Evolutionary conservation across 1,284 basidiomycete genomes (phyloP), one percentile per base, ranked within the genome.

Genomic region (Hemileia vastatrix): DNA sequence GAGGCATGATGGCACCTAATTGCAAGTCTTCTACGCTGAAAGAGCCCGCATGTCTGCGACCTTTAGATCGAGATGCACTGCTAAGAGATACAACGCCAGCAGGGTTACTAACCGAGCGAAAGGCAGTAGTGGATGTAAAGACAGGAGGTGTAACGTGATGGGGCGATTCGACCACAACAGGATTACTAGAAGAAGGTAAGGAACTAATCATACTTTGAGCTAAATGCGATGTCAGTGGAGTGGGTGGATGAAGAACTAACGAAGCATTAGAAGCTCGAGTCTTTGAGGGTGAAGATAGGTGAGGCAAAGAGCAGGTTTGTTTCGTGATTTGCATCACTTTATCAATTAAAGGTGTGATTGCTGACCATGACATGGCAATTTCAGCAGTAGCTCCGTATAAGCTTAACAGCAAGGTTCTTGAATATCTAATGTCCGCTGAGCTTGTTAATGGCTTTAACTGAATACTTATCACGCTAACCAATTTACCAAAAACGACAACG

Each of bases 11-110:
- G 76, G 86, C 88, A 40, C 91, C 91, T 60, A 89, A 84, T 74
- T 93, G 86, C 1, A 95, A 86, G 73, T 95, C 91, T 72, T 90
- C 87, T 36, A 82, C 86, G 67, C 89, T 92, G 78, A 94, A 95
- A 0, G 90, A 94, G 4, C 91, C 91, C 1, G 88, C 91, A 74
- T 94, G 88, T 21, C 91, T 81, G n/a, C 90, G 70, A 1, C 82
- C 65, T 81, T 81, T 69, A 80, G 83, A 60, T 77, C 70, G 67
- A 45, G 68, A 63, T 21, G 72, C 68, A 3, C 67, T 54, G 18
- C 27, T 2, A 48, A 36, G 23, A 47, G 48, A 15, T 47, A 36
- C 15, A 48, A 50, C 9, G 49, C 19, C n/a, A n/a, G n/a, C n/a
- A n/a, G n/a, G n/a, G n/a, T n/a, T n/a, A n/a, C n/a, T n/a, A n/a